Conservation (phyloP, 2,329 filamentous ascomycete species). For the Helicocarpus griseus region DNA sequence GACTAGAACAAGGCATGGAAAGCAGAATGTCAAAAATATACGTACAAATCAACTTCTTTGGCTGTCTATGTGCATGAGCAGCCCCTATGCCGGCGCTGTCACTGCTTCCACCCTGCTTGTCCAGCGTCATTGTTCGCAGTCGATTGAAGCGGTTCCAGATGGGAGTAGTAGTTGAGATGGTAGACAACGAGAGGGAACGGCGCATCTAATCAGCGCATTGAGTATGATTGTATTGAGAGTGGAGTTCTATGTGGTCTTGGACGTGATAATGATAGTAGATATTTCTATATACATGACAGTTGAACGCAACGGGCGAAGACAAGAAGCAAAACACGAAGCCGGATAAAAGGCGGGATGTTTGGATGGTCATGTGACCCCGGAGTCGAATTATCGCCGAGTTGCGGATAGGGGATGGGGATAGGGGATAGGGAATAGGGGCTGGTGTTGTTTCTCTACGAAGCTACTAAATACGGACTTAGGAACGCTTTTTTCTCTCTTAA, state of each 20-base stretch:
- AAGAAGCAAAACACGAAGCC: neutral
- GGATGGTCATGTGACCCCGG: neutral
- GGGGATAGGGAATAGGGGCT: no score
- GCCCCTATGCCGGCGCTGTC: neutral
- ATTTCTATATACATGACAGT: neutral
- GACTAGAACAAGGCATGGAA: no score
- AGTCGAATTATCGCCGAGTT: neutral
- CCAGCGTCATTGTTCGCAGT: slow-evolving; percentile 4
- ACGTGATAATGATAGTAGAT: neutral
- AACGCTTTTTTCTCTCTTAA: neutral
- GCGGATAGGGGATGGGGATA: neutral
- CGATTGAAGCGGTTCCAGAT: neutral
- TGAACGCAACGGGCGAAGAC: neutral
- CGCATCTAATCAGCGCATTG: slow-evolving; percentile 1
- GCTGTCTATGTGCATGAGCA: slow-evolving; percentile 16
- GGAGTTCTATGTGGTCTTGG: neutral
- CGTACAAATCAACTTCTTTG: slow-evolving; percentile 35
- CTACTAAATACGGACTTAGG: no score
- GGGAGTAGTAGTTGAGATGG: neutral
- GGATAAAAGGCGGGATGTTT: no score
- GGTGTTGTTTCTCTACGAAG: neutral
- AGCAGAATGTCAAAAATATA: neutral
- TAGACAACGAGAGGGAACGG: neutral
- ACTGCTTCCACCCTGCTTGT: neutral
- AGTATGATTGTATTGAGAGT: neutral